phyloP scores from a whole-genome alignment of 2,329 filamentous ascomycete species.

The Cladophialophora psammophila region DNA sequence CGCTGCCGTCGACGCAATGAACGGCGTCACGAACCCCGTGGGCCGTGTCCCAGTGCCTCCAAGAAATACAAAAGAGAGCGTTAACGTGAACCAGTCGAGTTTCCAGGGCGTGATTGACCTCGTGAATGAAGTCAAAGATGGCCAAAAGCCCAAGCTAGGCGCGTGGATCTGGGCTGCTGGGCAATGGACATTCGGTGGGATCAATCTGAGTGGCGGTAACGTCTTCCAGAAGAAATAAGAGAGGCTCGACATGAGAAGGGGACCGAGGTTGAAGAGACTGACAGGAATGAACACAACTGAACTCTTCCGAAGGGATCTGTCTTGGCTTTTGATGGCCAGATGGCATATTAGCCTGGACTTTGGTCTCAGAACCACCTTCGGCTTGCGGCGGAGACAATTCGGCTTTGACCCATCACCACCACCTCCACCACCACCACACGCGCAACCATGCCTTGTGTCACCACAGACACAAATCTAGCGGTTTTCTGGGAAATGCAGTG shows the following conservation, averaged over 20 bases:
- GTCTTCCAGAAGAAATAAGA: slow-evolving; percentile 17
- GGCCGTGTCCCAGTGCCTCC: slow-evolving; percentile 51
- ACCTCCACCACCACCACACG: not conserved
- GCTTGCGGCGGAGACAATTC: not conserved
- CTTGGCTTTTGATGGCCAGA: too few species aligned
- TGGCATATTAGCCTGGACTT: too few species aligned
- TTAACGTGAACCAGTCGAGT: slow-evolving; percentile 40
- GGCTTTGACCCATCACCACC: not conserved
- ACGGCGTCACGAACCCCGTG: slow-evolving; percentile 59
- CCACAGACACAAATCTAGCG: not conserved
- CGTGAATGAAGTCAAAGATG: slow-evolving; percentile 48
- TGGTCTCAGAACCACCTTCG: not conserved
- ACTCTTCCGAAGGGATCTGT: too few species aligned
- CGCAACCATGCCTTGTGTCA: not conserved
- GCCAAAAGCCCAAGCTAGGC: slow-evolving; percentile 49
- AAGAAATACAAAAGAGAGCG: slow-evolving; percentile 42
- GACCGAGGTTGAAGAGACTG: not conserved
- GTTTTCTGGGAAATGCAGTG: not conserved
- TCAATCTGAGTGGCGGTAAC: slow-evolving; percentile 42
- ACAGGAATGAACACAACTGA: not conserved
- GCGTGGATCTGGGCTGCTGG: slow-evolving; percentile 56
- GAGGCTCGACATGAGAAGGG: not conserved
- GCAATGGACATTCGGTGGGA: slow-evolving; percentile 52
- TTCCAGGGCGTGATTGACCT: slow-evolving; percentile 50
- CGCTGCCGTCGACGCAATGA: slow-evolving; percentile 71